Percentiles rank a stretch among this genome's conserved stretches.
Evolutionary conservation across 2,329 filamentous ascomycete genomes (phyloP).

Genomic region (Aureobasidium sp.): DNA sequence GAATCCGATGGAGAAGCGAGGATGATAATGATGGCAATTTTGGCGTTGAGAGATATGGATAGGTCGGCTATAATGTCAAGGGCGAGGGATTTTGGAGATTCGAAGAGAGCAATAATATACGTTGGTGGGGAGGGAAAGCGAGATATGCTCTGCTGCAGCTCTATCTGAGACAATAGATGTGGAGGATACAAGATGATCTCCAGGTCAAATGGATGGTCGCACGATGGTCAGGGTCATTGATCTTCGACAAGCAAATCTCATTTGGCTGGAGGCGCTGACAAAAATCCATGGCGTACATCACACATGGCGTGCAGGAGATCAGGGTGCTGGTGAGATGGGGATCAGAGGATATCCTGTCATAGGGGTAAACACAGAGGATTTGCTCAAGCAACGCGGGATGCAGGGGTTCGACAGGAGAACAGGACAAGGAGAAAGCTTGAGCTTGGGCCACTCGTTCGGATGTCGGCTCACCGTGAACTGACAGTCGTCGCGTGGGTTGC

Average conservation of each 20-base stretch:
- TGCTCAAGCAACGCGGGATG: neutral
- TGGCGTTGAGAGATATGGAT: neutral
- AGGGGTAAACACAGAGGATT: slow-evolving; percentile 5
- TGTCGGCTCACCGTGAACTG: neutral
- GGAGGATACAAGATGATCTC: neutral
- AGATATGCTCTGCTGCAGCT: neutral
- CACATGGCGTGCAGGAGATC: slow-evolving; percentile 1
- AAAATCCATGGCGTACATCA: slow-evolving; percentile 1
- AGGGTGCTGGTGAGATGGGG: neutral
- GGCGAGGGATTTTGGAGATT: neutral
- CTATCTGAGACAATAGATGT: neutral
- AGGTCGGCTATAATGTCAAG: too few species aligned
- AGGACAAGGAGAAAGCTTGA: neutral
- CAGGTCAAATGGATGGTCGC: neutral
- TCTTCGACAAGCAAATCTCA: neutral
- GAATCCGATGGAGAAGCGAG: neutral
- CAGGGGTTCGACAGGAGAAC: neutral
- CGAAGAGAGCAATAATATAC: neutral
- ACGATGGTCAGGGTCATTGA: neutral
- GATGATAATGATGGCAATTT: neutral
- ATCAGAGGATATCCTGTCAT: neutral
- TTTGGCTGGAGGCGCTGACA: neutral
- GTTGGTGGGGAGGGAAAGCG: neutral
- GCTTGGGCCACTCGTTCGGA: slow-evolving; percentile 10
- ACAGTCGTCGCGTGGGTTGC: slow-evolving; percentile 5